Conservation (phyloP, 768 basidiomycete species). For the Lactarius sp. region DNA sequence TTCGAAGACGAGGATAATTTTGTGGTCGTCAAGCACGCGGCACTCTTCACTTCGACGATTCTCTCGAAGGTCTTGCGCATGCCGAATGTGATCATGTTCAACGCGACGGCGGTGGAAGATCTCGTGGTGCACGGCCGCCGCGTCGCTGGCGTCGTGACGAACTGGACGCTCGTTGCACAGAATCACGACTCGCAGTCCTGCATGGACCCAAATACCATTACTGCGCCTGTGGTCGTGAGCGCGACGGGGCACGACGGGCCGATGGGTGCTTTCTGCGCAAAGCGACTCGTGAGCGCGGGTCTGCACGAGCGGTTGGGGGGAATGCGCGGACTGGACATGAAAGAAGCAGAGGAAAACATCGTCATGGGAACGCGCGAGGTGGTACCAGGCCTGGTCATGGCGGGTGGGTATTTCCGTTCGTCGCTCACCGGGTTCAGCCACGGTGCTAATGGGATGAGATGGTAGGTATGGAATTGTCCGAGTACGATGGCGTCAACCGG, state of each 20-base stretch:
- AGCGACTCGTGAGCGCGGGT: slow-evolving; percentile 72
- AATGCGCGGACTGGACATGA: slow-evolving; percentile 80
- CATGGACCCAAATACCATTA: slow-evolving; percentile 72
- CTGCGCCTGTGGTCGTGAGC: slow-evolving; percentile 67
- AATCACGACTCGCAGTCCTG: slow-evolving; percentile 71
- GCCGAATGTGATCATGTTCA: slow-evolving; percentile 70
- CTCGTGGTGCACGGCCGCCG: slow-evolving; percentile 61
- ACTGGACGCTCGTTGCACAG: slow-evolving; percentile 48
- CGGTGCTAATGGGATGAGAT: slow-evolving; percentile 14
- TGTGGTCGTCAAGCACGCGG: slow-evolving; percentile 79
- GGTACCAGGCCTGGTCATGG: slow-evolving; percentile 67
- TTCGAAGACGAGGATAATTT: slow-evolving; percentile 76
- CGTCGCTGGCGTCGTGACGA: slow-evolving; percentile 50
- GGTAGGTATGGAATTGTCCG: slow-evolving; percentile 75
- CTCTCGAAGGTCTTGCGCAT: slow-evolving; percentile 64
- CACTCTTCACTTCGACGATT: slow-evolving; percentile 73
- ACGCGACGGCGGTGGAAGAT: slow-evolving; percentile 79
- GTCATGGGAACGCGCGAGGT: slow-evolving; percentile 76
- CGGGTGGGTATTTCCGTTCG: slow-evolving; percentile 42
- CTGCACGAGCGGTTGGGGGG: slow-evolving; percentile 69
- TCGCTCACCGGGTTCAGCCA: neutral
- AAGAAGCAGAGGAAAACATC: slow-evolving; percentile 75
- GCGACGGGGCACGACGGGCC: slow-evolving; percentile 76
- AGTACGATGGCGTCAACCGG: slow-evolving; percentile 74
- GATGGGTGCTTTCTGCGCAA: slow-evolving; percentile 80